These are phyloP conservation scores for Thalassiosira mediterranea DNA, from an alignment of 352 stramenopile genomes.

Conservation along the genomic window DNA sequence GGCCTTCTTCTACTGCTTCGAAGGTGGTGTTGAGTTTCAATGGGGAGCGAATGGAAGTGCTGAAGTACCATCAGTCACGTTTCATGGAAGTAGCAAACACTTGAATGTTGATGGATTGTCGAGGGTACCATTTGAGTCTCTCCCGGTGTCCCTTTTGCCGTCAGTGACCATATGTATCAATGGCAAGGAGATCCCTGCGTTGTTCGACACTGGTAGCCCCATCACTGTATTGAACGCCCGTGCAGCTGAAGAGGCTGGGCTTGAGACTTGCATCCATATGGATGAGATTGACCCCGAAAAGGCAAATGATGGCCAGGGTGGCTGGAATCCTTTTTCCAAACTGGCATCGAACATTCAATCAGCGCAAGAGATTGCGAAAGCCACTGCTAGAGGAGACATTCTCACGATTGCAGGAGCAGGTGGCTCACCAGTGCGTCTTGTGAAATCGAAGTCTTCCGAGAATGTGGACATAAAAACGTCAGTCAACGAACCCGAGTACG, in stretches of 20 bases:
- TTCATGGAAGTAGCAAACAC: slow-evolving; percentile 49
- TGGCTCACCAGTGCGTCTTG: slow-evolving; percentile 56
- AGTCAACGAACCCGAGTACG: slow-evolving; percentile 20
- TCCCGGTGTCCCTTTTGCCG: slow-evolving; percentile 63
- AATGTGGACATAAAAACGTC: slow-evolving; percentile 33
- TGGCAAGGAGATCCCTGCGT: slow-evolving; percentile 61
- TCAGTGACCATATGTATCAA: slow-evolving; percentile 68
- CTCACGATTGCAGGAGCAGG: slow-evolving; percentile 56
- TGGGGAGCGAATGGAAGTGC: slow-evolving; percentile 43
- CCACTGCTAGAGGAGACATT: slow-evolving; percentile 56
- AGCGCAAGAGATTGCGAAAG: slow-evolving; percentile 55
- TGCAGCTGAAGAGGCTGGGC: slow-evolving; percentile 60
- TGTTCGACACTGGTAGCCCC: slow-evolving; percentile 76
- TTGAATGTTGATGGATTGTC: slow-evolving; percentile 42
- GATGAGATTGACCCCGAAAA: slow-evolving; percentile 24
- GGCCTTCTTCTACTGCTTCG: slow-evolving; percentile 76
- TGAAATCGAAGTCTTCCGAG: slow-evolving; percentile 46
- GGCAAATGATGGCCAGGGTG: not conserved
- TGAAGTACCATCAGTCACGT: slow-evolving; percentile 59
- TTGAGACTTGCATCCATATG: slow-evolving; percentile 45
- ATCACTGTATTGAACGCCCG: slow-evolving; percentile 73
- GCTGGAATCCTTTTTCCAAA: slow-evolving; percentile 68
- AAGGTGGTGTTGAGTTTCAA: slow-evolving; percentile 69
- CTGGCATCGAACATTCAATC: slow-evolving; percentile 59
- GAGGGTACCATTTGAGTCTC: slow-evolving; percentile 46